These are phyloP conservation scores for Wickerhamomyces ciferrii DNA, from an alignment of 805 yeast genomes.

Conservation along the genomic window DNA sequence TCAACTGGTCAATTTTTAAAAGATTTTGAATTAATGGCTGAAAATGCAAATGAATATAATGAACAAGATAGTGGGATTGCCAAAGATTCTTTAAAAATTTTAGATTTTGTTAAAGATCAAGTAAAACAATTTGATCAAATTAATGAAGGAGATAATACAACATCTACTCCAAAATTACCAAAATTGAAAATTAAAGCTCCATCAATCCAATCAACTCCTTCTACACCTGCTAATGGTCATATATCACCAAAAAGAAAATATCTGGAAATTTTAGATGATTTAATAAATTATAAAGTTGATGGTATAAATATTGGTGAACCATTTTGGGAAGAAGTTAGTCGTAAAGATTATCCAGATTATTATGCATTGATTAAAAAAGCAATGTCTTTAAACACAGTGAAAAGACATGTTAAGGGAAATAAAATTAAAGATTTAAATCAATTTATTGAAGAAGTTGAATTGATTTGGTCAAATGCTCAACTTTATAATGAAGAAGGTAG, in stretches of 20 bases:
- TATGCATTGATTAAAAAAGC: conserved; percentile 68
- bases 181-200: conserved; percentile 11
- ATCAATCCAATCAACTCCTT: neutral
- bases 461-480: conserved; percentile 77
- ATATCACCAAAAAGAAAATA: conserved; percentile 14
- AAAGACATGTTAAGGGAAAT: conserved; percentile 44
- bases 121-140: conserved; percentile 13
- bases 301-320: conserved; percentile 51
- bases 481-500: conserved; percentile 71
- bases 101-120: conserved; percentile 50
- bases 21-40: conserved; percentile 64
- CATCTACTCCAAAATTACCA: conserved; percentile 4
- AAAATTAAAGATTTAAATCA: conserved; percentile 50
- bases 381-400: conserved; percentile 62
- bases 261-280: conserved; percentile 10
- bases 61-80: conserved; percentile 64
- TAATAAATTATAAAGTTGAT: conserved; percentile 20
- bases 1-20: conserved; percentile 36
- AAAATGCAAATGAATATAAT: conserved; percentile 70
- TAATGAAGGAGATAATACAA: conserved; percentile 24
- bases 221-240: neutral
- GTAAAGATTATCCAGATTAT: conserved; percentile 74
- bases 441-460: conserved; percentile 51
- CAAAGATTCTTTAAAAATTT: conserved; percentile 52
- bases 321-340: conserved; percentile 70